phyloP scores from a whole-genome alignment of 371 early-diverging fungal species.

The Haplosporangium sp. region DNA sequence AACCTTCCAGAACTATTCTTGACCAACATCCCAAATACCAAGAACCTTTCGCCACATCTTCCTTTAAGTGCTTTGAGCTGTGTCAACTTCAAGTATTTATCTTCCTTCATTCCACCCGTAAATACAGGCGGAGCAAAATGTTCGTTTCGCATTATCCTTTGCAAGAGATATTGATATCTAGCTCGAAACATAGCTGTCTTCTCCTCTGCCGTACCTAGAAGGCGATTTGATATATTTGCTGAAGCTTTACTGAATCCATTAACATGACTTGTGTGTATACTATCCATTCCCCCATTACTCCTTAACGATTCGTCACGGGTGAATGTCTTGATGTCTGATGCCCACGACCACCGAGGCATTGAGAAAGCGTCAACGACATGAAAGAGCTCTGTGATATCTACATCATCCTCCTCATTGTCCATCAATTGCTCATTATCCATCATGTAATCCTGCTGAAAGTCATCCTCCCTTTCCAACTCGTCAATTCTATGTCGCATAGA shows the following conservation, averaged over 20 bases:
- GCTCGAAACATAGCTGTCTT: conserved; percentile 81
- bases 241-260: conserved; percentile 4
- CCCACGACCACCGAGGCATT: conserved; percentile 77
- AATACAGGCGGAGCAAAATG: conserved; percentile 75
- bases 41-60: conserved; percentile 74
- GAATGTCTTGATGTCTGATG: conserved; percentile 74
- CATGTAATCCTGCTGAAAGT: not conserved
- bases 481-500: conserved; percentile 40
- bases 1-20: conserved; percentile 84
- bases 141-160: conserved; percentile 86
- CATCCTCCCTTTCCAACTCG: conserved; percentile 31
- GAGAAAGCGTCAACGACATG: conserved; percentile 81
- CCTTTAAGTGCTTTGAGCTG: conserved; percentile 87
- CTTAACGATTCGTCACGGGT: conserved; percentile 44
- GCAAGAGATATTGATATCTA: conserved; percentile 80
- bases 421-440: conserved; percentile 5
- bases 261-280: conserved; percentile 4
- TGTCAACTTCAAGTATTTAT: conserved; percentile 75
- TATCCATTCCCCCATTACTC: not conserved
- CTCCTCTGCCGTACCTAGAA: conserved; percentile 72
- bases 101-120: conserved; percentile 59
- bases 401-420: conserved; percentile 32
- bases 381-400: conserved; percentile 71
- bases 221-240: conserved; percentile 34
- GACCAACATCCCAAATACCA: conserved; percentile 92